Base-by-base conservation (phyloP, 345 rosid genomes). In the Capsella bursapastoris region DNA sequence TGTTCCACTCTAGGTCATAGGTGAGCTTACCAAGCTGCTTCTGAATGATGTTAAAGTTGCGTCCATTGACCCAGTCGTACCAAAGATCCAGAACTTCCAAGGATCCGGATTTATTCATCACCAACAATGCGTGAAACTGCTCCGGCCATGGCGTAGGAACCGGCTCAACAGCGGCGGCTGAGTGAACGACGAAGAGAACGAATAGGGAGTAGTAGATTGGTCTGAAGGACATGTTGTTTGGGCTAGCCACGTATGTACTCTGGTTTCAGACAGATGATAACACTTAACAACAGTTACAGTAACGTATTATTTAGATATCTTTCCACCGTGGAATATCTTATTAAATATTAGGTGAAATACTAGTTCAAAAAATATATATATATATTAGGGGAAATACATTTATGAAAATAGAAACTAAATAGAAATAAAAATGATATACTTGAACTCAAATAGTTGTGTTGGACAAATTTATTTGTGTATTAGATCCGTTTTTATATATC, bases 1-100 rank as follows among this genome's bases (percentile, higher is more conserved):
- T 87, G 71, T 86, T 75, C 95, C 95, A 86, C 58, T 87, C 90
- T 2, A 87, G 83, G 73, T 87, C 89, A 51, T 84, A 87, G 0
- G 45, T 31, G 5, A 87, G 81, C 63, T 75, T 82, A 0, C 91
- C 89, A 8, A 85, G 83, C 81, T 90, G 96, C 59, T 84, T 69
- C 70, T 87, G 92, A 40, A 90, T 86, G 35, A 87, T 86, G 85
- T 87, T 89, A 76, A 87, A 85, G 71, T 86, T 89, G 45, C 96
- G 86, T 32, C 86, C 88, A 18, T 84, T 85, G 58, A 84, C 68
- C 91, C 90, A 90, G 43, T 90, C 92, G 75, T 88, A 90, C 92
- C 92, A 90, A 14, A 90, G 87, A 69, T 90, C 88, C 0, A 68
- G 32, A 47, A 66, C 68, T 72, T 86, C 88, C 18, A 89, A 82